Percentiles rank a stretch among this genome's conserved stretches.
Conservation (phyloP, 768 basidiomycete species). For the Trametes gibbosa region DNA sequence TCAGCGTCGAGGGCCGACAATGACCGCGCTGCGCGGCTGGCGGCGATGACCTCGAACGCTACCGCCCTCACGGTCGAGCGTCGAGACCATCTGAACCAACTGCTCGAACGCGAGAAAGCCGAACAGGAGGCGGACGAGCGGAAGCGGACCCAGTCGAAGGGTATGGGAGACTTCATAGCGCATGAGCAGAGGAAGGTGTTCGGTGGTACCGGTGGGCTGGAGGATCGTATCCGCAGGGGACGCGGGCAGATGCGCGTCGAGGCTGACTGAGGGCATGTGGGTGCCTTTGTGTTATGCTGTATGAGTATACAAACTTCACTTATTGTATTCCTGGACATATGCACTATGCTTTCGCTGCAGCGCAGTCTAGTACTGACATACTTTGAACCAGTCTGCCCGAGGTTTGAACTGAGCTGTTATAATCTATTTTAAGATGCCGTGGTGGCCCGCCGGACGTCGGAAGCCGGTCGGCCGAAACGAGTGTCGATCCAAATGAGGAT, state of each 20-base stretch:
- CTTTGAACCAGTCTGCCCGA: no score
- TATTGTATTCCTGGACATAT: background rate
- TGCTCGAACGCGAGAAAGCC: conserved; percentile 76
- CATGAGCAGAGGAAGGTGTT: conserved; percentile 85
- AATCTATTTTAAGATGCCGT: background rate
- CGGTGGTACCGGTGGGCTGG: conserved; percentile 72
- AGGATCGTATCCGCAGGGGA: conserved; percentile 74
- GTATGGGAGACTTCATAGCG: conserved; percentile 78
- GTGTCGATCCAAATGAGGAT: conserved; percentile 9
- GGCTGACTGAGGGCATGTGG: conserved; percentile 40
- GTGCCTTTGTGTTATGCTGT: background rate
- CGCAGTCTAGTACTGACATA: no score
- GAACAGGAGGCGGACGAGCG: conserved; percentile 72
- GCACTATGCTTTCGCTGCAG: background rate
- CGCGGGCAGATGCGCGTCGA: conserved; percentile 69
- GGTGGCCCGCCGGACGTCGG: background rate
- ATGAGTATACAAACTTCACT: background rate
- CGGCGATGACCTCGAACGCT: conserved; percentile 83
- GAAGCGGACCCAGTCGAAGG: conserved; percentile 66
- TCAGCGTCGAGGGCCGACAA: conserved; percentile 26
- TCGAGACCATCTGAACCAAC: conserved; percentile 61
- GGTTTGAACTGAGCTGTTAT: no score
- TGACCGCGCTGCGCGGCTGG: conserved; percentile 81
- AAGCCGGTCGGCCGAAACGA: conserved; percentile 1
- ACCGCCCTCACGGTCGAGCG: conserved; percentile 63